phyloP scores from a whole-genome alignment of 371 early-diverging fungal genomes.

The Smittium culicis region DNA sequence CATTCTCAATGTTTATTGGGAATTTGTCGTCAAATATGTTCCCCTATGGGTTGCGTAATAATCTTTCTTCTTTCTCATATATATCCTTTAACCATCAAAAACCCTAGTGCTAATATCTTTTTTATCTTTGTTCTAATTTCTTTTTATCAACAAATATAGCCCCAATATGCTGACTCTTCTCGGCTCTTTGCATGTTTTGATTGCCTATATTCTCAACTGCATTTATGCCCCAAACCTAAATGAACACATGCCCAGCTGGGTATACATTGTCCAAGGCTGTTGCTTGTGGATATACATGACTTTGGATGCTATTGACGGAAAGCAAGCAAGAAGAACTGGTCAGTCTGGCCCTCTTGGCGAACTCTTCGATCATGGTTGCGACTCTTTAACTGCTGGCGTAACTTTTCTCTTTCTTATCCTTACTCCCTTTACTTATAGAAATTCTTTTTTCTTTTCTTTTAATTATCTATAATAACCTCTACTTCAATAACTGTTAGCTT shows the following conservation, averaged over 20 bases:
- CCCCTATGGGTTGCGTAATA: slow-evolving; percentile 69
- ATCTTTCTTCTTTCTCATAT: too few species aligned
- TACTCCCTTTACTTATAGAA: too few species aligned
- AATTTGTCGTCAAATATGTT: slow-evolving; percentile 66
- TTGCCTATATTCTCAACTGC: slow-evolving; percentile 31
- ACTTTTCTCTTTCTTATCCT: too few species aligned
- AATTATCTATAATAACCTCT: not conserved
- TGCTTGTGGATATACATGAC: slow-evolving; percentile 35
- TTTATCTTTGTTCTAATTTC: slow-evolving; percentile 5
- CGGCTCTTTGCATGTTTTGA: slow-evolving; percentile 44
- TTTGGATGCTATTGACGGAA: slow-evolving; percentile 49
- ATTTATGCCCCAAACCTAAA: slow-evolving; percentile 38
- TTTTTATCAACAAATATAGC: not conserved
- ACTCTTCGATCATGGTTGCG: slow-evolving; percentile 87
- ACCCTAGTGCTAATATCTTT: too few species aligned
- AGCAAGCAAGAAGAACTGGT: slow-evolving; percentile 61
- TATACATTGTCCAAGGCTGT: slow-evolving; percentile 34
- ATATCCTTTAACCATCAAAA: too few species aligned
- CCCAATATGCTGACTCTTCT: slow-evolving; percentile 64
- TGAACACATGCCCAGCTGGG: slow-evolving; percentile 38
- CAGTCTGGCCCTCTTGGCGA: slow-evolving; percentile 81
- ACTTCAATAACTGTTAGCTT: not conserved
- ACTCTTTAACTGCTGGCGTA: slow-evolving; percentile 73
- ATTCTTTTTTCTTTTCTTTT: not conserved
- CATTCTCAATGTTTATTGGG: slow-evolving; percentile 83